Base-by-base conservation (phyloP, 352 stramenopile genomes). In the Thraustotheca clavata region DNA sequence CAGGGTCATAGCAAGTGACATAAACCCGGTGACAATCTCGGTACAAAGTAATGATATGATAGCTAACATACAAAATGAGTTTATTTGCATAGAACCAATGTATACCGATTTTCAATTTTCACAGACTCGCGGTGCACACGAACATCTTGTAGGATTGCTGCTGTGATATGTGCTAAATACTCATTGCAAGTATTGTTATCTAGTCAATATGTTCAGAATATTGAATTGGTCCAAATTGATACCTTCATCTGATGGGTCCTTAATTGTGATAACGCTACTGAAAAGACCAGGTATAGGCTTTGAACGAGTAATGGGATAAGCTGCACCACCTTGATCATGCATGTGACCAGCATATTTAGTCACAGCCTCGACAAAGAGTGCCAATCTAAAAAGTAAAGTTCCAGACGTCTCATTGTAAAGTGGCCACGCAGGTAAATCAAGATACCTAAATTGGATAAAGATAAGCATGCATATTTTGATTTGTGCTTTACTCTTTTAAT, bases 1-100 rank as follows among this genome's bases (percentile, higher is more conserved):
- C 60, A 0, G 84, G 82, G 6, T 87, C 78, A 68, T 93, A 93
- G 4, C 71, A 80, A 24, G 62, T 86, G 33, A 87, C 80, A 47
- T 76, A 93, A 26, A 90, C 68, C 33, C 76, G 75, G 49, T 76
- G 67, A 47, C 79, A 90, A 62, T 93, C 82, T 41, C 89, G 84
- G 31, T 75, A 88, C 22, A 93, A 69, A 9, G 60, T 83, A n/a
- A 91, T 49, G 11, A 93, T 60, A 27, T 77, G 87, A n/a, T 52
- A 54, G 16, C 57, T 65, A 38, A 8, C 20, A 12, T 27, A 8
- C 5, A 1, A 12, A 24, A 14, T 54, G 33, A 12, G 8, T 2
- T 33, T n/a, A n/a, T n/a, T n/a, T n/a, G n/a, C n/a, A n/a, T n/a
- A n/a, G n/a, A n/a, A n/a, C n/a, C n/a, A n/a, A 4, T 9, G 32